Conservation (phyloP, 2,329 filamentous ascomycete genomes). For the Botrytis tulipae region DNA sequence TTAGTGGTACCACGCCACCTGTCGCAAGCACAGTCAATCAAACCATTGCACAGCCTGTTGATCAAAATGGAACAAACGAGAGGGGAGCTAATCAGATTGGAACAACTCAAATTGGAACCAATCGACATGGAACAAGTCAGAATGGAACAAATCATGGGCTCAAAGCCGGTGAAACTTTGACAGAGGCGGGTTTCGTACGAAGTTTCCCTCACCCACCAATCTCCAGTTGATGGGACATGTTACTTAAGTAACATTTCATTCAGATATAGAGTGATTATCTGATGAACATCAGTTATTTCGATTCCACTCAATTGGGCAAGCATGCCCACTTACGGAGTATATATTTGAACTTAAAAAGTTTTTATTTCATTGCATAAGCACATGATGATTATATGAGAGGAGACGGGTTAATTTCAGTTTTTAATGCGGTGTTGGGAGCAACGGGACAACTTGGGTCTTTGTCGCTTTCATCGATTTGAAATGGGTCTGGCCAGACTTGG, state of each 20-base stretch:
- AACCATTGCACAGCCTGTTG: constrained; percentile 10
- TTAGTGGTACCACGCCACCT: neutral
- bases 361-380: constrained; percentile 3
- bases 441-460: neutral
- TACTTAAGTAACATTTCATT: neutral
- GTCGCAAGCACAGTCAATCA: neutral
- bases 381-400: neutral
- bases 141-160: neutral
- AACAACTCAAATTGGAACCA: neutral
- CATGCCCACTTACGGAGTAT: neutral
- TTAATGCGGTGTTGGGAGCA: constrained; percentile 13
- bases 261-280: neutral
- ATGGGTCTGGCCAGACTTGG: neutral
- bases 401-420: neutral
- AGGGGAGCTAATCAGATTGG: neutral
- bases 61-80: neutral
- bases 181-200: constrained; percentile 13
- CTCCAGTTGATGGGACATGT: neutral
- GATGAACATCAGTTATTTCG: neutral
- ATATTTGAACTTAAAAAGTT: constrained; percentile 2
- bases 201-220: constrained; percentile 13
- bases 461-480: neutral
- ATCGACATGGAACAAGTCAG: neutral
- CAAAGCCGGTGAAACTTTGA: constrained; percentile 16
- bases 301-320: neutral